phyloP scores from a whole-genome alignment of 495 filamentous ascomycete species.

The Annulohypoxylon maeteangense region DNA sequence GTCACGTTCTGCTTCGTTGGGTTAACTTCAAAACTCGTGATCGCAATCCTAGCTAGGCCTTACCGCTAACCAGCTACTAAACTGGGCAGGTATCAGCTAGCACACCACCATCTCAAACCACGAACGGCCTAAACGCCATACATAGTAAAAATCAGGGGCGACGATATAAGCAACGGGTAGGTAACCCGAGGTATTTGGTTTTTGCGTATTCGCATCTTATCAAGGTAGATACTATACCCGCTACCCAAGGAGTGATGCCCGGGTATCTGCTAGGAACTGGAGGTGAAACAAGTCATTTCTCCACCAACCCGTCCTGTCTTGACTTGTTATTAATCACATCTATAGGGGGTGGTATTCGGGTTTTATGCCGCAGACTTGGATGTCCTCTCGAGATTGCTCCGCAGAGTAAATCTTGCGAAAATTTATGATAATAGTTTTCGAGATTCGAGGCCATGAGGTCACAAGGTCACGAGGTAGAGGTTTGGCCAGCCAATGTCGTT shows the following conservation, averaged over 20 bases:
- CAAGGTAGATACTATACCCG: neutral
- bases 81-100: conserved; percentile 20
- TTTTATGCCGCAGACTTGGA: conserved; percentile 2
- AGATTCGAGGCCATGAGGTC: conserved; percentile 4
- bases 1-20: neutral
- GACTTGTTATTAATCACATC: conserved; percentile 14
- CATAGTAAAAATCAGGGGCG: neutral
- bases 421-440: neutral
- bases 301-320: neutral
- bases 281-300: conserved; percentile 2
- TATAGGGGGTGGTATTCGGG: conserved; percentile 7
- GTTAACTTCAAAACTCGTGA: neutral
- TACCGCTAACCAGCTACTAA: conserved; percentile 17
- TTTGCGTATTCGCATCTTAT: neutral
- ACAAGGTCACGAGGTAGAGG: conserved; percentile 7
- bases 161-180: neutral
- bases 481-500: conserved; percentile 21
- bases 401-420: conserved; percentile 3
- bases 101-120: neutral
- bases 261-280: neutral
- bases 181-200: neutral
- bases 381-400: neutral
- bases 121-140: neutral
- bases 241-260: neutral
- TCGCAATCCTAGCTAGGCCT: conserved; percentile 7